Percentiles rank a stretch among this genome's conserved stretches.
Conservation (phyloP, 2,329 filamentous ascomycete genomes). For the Fusarium foetens region DNA sequence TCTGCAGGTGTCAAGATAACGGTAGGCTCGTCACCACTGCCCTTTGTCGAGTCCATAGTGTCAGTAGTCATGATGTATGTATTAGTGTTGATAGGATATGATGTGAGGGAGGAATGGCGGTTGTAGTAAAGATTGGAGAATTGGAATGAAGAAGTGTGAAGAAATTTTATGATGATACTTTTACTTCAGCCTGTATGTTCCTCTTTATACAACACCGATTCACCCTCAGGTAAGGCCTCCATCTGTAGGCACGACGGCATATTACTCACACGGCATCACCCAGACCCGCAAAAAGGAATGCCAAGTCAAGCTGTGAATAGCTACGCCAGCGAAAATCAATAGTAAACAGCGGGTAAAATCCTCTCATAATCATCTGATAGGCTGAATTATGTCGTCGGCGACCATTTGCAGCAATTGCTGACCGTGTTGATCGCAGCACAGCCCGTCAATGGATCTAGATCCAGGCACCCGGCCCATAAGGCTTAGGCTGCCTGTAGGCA, state of each 20-base stretch:
- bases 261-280: conserved; percentile 30
- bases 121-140: not conserved
- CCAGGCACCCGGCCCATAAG: conserved; percentile 17
- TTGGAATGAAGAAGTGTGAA: not conserved
- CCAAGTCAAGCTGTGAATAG: not conserved
- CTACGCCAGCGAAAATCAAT: not conserved
- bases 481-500: conserved; percentile 11
- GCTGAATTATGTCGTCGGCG: not conserved
- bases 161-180: not conserved
- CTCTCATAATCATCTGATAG: not conserved
- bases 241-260: conserved; percentile 9
- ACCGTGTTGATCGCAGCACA: conserved; percentile 5
- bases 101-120: not conserved
- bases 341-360: no score
- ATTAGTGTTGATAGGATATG: not conserved
- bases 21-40: conserved; percentile 37
- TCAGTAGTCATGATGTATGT: conserved; percentile 17
- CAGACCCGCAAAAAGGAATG: not conserved
- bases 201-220: conserved; percentile 18
- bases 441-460: conserved; percentile 13
- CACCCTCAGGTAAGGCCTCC: not conserved
- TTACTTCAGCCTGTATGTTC: not conserved
- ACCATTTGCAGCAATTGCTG: not conserved
- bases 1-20: conserved; percentile 39
- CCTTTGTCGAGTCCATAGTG: conserved; percentile 39